phyloP scores from a whole-genome alignment of 1,284 basidiomycete genomes.

The Gymnopus androsaceus region DNA sequence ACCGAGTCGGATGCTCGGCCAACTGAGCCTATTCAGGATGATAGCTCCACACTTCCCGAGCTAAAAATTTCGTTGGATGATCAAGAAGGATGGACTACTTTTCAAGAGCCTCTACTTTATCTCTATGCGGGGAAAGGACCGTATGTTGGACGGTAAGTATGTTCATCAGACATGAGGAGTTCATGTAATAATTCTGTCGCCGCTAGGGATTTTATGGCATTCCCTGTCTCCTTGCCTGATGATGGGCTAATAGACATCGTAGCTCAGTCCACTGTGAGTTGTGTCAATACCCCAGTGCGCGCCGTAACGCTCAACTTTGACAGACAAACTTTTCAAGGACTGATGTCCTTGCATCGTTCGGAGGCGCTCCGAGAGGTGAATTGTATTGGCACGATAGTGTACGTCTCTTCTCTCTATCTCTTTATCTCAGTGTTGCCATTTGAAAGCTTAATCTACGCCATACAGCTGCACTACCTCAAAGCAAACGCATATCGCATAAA shows the following conservation, averaged over 20 bases:
- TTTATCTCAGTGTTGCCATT: background rate
- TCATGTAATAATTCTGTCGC: background rate
- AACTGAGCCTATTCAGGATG: slow-evolving; percentile 11
- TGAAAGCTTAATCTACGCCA: background rate
- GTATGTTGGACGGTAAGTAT: slow-evolving; percentile 61
- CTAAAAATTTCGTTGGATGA: slow-evolving; percentile 44
- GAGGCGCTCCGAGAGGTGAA: slow-evolving; percentile 69
- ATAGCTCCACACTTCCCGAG: slow-evolving; percentile 38
- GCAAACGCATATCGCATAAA: slow-evolving; percentile 76
- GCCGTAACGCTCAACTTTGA: background rate
- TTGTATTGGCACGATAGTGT: slow-evolving; percentile 70
- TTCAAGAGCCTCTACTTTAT: slow-evolving; percentile 73
- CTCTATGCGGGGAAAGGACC: slow-evolving; percentile 75
- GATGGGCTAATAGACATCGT: slow-evolving; percentile 83
- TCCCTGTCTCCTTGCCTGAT: slow-evolving; percentile 78
- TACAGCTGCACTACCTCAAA: slow-evolving; percentile 80
- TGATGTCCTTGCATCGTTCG: slow-evolving; percentile 61
- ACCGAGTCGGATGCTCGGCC: slow-evolving; percentile 12
- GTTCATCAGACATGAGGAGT: slow-evolving; percentile 7
- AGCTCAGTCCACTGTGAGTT: slow-evolving; percentile 62
- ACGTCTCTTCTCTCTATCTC: slow-evolving; percentile 25
- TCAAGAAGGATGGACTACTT: slow-evolving; percentile 67
- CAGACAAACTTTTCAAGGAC: slow-evolving; percentile 51
- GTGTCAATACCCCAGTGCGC: slow-evolving; percentile 17
- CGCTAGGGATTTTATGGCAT: slow-evolving; percentile 78